Evolutionary conservation across 176 grass and related monocot species (phyloP), one percentile per base, ranked within the genome.

Genomic region (Secale cereale): DNA sequence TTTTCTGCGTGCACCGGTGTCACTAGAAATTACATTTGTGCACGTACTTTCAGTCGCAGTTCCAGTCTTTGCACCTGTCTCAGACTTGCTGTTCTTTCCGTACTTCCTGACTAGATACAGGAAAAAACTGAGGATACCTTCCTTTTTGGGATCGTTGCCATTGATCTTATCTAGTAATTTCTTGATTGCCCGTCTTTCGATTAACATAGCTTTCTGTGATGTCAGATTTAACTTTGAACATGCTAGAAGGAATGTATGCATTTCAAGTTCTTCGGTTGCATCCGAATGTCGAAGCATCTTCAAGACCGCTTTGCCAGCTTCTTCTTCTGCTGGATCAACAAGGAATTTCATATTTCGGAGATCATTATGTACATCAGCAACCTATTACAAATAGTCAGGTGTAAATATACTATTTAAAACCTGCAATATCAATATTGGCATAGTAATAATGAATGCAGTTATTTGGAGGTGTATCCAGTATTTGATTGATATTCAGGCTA

Each of bases 101-200:
- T 95, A 88, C 81, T 88, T 98, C 43, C 90, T 89, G 33, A 98
- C 78, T n/a, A 98, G 91, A 36, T 88, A 87, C 25, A 91, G 36
- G 61, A 98, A 89, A 77, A 85, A 92, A 8, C 80, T 86, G 36
- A 99, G 88, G 29, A 92, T 82, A 19, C 90, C 79, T 69, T 91
- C 87, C 83, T 95, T 99, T 79, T 96, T 94, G 25, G 48, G 60
- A 74, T 96, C 93, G 79, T 66, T 92, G 29, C 84, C 86, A 62
- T 29, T 79, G 39, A 96, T 68, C 68, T 86, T 99, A 62, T 82
- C 65, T 17, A 89, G 90, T 78, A 96, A 69, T 81, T 94, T 96
- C 28, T 92, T 91, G 45, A 99, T 79, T 28, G 93, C 88, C 65
- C 93, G 85, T 83, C 75, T 99, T 92, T 99, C 97, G 82, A 92